phyloP scores from a whole-genome alignment of 805 yeast species.

The Candida anglica region DNA sequence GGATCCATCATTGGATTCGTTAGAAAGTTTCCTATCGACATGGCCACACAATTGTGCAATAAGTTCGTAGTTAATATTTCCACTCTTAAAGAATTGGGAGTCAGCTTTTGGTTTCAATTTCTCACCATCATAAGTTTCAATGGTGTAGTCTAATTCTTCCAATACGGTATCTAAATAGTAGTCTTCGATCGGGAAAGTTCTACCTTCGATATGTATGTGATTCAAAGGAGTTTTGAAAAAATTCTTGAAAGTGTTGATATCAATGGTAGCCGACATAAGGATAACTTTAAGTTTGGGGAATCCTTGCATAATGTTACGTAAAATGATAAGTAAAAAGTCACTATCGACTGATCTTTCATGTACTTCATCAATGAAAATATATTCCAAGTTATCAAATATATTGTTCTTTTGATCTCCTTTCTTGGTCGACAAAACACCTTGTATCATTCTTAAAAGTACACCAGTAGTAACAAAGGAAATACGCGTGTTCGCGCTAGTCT shows the following conservation, averaged over 20 bases:
- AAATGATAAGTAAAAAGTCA: constrained; percentile 74
- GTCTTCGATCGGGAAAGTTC: constrained; percentile 89
- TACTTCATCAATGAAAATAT: constrained; percentile 90
- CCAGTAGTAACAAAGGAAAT: constrained; percentile 92
- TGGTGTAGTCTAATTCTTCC: constrained; percentile 51
- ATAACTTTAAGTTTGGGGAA: constrained; percentile 60
- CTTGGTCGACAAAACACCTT: constrained; percentile 37
- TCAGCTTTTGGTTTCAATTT: constrained; percentile 55
- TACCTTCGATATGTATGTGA: constrained; percentile 82
- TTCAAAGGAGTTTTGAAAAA: constrained; percentile 56
- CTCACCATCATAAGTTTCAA: constrained; percentile 38
- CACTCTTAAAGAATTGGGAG: constrained; percentile 59
- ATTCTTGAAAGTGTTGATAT: constrained; percentile 57
- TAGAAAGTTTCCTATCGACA: constrained; percentile 46
- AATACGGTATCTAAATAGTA: constrained; percentile 67
- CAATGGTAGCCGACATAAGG: constrained; percentile 93
- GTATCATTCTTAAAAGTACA: constrained; percentile 82
- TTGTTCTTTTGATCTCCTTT: constrained; percentile 17
- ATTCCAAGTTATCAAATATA: constrained; percentile 54
- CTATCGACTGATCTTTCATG: constrained; percentile 92
- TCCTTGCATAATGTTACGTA: constrained; percentile 55
- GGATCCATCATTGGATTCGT: constrained; percentile 54
- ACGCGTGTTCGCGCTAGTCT: constrained; percentile 55
- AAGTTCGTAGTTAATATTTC: constrained; percentile 72
- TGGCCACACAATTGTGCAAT: constrained; percentile 52